Conservation (phyloP, 1,284 basidiomycete genomes). For the Melampsora americana region DNA sequence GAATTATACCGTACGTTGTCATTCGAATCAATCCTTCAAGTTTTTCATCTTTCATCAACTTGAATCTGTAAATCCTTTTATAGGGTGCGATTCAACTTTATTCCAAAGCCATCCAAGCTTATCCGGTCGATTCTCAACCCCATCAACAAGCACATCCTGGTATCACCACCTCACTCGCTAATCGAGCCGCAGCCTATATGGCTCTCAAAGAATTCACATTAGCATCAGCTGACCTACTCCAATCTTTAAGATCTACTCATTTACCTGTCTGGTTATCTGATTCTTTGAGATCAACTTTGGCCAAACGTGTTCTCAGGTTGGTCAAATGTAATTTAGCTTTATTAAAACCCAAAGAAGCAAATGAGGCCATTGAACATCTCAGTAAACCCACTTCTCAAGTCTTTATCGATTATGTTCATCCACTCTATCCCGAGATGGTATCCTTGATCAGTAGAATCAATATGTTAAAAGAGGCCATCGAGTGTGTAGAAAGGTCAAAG, state of each 20-base stretch:
- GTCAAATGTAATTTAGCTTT: slow-evolving; percentile 22
- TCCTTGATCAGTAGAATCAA: not conserved
- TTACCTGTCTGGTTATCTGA: not conserved
- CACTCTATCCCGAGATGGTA: not conserved
- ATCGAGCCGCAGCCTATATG: slow-evolving; percentile 28
- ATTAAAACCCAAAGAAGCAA: slow-evolving; percentile 3
- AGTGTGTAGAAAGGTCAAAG: not conserved
- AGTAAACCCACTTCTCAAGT: not conserved
- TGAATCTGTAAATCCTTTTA: too few species aligned
- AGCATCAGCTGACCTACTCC: not conserved
- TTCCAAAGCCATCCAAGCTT: slow-evolving; percentile 9
- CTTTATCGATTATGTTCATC: slow-evolving; percentile 10
- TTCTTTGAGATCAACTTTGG: not conserved
- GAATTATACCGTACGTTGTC: too few species aligned
- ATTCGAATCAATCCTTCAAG: too few species aligned
- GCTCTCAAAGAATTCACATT: not conserved
- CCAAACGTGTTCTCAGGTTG: slow-evolving; percentile 24
- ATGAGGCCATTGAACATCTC: not conserved
- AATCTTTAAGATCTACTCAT: slow-evolving; percentile 11
- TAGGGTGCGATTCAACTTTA: slow-evolving; percentile 6
- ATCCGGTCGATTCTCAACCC: slow-evolving; percentile 7
- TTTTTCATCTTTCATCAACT: too few species aligned
- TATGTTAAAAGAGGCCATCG: not conserved
- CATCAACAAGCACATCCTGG: slow-evolving; percentile 1
- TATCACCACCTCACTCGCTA: slow-evolving; percentile 18